Evolutionary conservation across 306 rosid species (phyloP).

Genomic region (Ormosia emarginata): DNA sequence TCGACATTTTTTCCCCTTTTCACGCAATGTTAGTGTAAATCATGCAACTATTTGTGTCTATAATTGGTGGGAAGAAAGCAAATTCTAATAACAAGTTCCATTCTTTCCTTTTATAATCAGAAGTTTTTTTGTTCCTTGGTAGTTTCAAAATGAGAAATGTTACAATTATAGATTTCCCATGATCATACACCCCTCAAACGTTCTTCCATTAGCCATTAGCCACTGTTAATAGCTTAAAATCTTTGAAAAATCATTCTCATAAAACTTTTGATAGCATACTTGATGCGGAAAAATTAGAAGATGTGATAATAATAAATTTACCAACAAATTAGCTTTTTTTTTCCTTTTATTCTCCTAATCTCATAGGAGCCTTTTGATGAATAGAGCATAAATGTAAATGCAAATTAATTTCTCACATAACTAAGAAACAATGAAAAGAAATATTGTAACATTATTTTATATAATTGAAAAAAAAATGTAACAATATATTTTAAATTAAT

Average conservation of each 20-base stretch:
- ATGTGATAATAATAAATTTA: not conserved
- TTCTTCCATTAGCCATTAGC: not conserved
- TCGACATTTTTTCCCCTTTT: not conserved
- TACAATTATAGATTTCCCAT: not conserved
- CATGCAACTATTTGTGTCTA: not conserved
- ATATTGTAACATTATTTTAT: too few relatives aligned
- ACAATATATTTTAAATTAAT: not conserved
- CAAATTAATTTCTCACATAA: too few relatives aligned
- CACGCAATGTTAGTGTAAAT: not conserved
- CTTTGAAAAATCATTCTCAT: too few relatives aligned
- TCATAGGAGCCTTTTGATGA: too few relatives aligned
- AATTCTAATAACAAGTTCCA: not conserved
- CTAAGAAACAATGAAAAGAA: too few relatives aligned
- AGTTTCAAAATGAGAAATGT: not conserved
- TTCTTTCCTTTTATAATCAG: not conserved
- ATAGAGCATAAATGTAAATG: too few relatives aligned
- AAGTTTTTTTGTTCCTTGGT: not conserved
- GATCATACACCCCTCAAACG: not conserved
- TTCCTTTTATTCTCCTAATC: too few relatives aligned
- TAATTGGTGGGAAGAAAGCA: slow-evolving; percentile 8
- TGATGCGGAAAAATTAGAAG: not conserved
- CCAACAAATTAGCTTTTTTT: too few relatives aligned
- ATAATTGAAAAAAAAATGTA: not conserved
- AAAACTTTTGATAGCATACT: too few relatives aligned
- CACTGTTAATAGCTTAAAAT: not conserved